Percentiles rank a stretch among this genome's conserved stretches.
Evolutionary conservation across 2,329 filamentous ascomycete genomes (phyloP).

Genomic region (Apiospora rasikravindrae): DNA sequence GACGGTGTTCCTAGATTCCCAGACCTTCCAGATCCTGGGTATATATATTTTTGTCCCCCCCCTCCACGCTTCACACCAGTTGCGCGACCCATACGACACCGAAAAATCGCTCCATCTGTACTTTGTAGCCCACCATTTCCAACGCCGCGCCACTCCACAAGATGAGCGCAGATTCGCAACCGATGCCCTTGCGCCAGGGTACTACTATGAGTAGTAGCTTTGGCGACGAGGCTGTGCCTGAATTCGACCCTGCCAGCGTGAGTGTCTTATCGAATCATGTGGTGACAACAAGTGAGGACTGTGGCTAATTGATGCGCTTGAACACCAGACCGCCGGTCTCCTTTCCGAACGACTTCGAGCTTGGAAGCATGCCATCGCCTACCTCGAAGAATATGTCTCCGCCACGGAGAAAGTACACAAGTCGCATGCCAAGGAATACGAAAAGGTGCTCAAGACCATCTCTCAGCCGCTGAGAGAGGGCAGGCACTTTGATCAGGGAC

Average conservation of each 20-base stretch:
- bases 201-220: slow-evolving; percentile 49
- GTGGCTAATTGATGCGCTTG: slow-evolving; percentile 21
- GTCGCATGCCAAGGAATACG: slow-evolving; percentile 89
- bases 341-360: slow-evolving; percentile 88
- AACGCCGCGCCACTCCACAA: slow-evolving; percentile 20
- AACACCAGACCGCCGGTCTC: slow-evolving; percentile 71
- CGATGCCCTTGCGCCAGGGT: slow-evolving; percentile 52
- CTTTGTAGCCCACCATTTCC: slow-evolving; percentile 10
- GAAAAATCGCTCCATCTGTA: background rate
- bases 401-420: slow-evolving; percentile 87
- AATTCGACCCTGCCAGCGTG: slow-evolving; percentile 63
- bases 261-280: slow-evolving; percentile 34
- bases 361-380: slow-evolving; percentile 93
- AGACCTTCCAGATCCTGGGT: background rate
- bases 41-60: background rate
- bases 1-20: background rate
- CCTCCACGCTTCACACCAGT: background rate
- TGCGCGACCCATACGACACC: background rate
- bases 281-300: slow-evolving; percentile 5
- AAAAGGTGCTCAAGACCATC: slow-evolving; percentile 92
- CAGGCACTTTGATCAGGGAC: slow-evolving; percentile 88
- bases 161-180: slow-evolving; percentile 39
- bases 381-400: slow-evolving; percentile 87
- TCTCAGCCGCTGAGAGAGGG: slow-evolving; percentile 85
- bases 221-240: slow-evolving; percentile 64